Evolutionary conservation across 257 asterid genomes (phyloP), one percentile per base, ranked within the genome.

Genomic region (Mentha longifolia): DNA sequence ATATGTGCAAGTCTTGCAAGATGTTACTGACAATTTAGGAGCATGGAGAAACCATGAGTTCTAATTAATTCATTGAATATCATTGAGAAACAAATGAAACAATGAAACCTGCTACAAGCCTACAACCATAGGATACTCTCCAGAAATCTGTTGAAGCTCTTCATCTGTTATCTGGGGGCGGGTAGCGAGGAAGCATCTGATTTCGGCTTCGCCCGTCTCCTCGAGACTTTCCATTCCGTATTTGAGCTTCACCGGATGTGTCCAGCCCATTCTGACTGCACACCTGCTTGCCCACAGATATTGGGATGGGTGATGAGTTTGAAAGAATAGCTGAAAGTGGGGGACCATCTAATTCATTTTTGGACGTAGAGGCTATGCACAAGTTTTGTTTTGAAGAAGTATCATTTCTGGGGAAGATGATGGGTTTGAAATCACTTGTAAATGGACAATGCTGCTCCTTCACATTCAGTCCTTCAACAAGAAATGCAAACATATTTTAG

Each of bases 131-230:
- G 97, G 96, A 93, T 93, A 93, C 98, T 81, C 76, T 85, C 77
- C 82, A 67, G 93, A 85, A 72, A 85, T 81, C 83, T 81, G 84
- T 70, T 77, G 94, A 52, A 91, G 89, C 83, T 87, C 92, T 69
- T 84, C 80, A 52, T 86, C 82, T 59, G 86, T 84, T 77, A 85
- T 81, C 69, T 80, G 86, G 51, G 96, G 94, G 75, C 82, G 88
- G 88, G 77, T 91, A 85, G 28, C 91, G 88, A 73, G 92, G 86
- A 73, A 87, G 90, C 77, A 91, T 79, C 69, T 81, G 93, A 75
- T 77, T 82, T 72, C 81, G 76, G 74, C 87, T 89, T 52, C 87
- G 79, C 50, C 85, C 81, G 75, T 85, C 91, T 75, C 79, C 83
- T 64, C 75, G 88, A 65, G 70, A 72, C 80, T 79, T 87, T 33